Evolutionary conservation across 2,329 filamentous ascomycete genomes (phyloP).

Genomic region (Aspergillus felis): DNA sequence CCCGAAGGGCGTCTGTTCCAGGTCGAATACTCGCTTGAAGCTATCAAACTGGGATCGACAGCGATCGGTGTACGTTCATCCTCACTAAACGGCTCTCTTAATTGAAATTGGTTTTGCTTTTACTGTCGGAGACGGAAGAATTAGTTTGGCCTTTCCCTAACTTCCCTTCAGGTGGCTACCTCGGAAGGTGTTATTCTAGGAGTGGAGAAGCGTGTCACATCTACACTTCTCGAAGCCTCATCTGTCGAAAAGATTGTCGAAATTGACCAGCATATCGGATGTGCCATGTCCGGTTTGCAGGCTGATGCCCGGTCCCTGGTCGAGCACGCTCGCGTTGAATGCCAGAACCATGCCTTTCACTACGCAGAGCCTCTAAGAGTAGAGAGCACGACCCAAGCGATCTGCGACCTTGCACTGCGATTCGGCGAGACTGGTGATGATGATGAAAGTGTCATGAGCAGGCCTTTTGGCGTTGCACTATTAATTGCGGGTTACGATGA

Average conservation of each 20-base stretch:
- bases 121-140: neutral
- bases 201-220: constrained; percentile 98
- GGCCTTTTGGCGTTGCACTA: constrained; percentile 93
- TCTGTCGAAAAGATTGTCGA: constrained; percentile 99
- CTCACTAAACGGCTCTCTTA: neutral
- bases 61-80: constrained; percentile 73
- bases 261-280: constrained; percentile 97
- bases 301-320: constrained; percentile 97
- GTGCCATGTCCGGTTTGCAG: constrained; percentile 97
- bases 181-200: constrained; percentile 93
- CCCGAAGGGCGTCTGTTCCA: constrained; percentile 99
- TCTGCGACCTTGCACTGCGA: constrained; percentile 91
- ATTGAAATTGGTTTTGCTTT: neutral
- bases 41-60: constrained; percentile 98
- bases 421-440: constrained; percentile 97
- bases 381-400: constrained; percentile 97
- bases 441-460: constrained; percentile 97
- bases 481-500: constrained; percentile 97
- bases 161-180: constrained; percentile 65
- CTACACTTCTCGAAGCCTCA: constrained; percentile 91
- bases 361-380: constrained; percentile 93
- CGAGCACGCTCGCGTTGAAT: constrained; percentile 96
- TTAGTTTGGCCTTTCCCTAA: constrained; percentile 5
- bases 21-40: constrained; percentile 99
- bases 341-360: constrained; percentile 96